Evolutionary conservation across 2,329 filamentous ascomycete genomes (phyloP).

Genomic region (Beauveria bassiana): DNA sequence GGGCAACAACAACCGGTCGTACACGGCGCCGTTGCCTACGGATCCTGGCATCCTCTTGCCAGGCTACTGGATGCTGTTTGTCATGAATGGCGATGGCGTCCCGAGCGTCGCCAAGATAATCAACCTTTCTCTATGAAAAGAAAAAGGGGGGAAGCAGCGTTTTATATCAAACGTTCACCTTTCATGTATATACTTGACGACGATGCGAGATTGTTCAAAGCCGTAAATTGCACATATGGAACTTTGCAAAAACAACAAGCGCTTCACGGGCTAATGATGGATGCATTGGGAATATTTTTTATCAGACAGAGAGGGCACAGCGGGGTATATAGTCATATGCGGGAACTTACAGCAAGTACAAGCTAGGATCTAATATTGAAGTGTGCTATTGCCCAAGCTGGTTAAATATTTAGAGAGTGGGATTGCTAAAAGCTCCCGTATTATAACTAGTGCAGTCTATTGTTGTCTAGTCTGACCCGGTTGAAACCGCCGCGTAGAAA

Average conservation of each 20-base stretch:
- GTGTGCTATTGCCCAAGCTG: too few relatives aligned
- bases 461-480: too few relatives aligned
- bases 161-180: not conserved
- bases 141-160: too few relatives aligned
- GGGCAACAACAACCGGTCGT: constrained; percentile 21
- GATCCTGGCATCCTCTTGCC: constrained; percentile 44
- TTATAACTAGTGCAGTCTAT: too few relatives aligned
- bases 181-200: not conserved
- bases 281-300: not conserved
- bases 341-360: not conserved
- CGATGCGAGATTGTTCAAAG: not conserved
- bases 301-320: not conserved
- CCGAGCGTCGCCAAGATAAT: constrained; percentile 29
- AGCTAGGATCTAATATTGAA: not conserved
- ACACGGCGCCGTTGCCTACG: constrained; percentile 33
- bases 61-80: constrained; percentile 49
- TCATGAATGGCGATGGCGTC: constrained; percentile 33
- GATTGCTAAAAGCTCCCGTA: too few relatives aligned
- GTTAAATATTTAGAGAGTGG: too few relatives aligned
- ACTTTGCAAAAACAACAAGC: not conserved
- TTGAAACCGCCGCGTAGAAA: too few relatives aligned
- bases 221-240: not conserved
- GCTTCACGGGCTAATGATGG: not conserved
- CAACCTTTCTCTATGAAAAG: not conserved
- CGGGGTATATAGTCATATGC: not conserved